Evolutionary conservation across 768 basidiomycete species (phyloP).

Genomic region (Sutorius australiensis): DNA sequence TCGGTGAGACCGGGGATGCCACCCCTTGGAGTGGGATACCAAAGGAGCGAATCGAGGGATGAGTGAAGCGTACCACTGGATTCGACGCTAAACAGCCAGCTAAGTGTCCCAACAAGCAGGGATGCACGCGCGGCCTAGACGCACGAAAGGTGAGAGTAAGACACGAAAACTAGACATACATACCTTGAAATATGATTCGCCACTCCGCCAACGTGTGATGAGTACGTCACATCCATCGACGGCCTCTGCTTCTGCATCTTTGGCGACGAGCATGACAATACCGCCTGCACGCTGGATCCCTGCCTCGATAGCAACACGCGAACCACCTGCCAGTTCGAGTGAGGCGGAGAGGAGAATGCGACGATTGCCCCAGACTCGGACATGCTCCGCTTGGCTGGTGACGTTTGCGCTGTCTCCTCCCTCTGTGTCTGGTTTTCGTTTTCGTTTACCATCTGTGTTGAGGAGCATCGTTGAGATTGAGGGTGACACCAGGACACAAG

Average conservation of each 20-base stretch:
- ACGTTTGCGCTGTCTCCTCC: constrained; percentile 6
- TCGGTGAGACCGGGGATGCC: constrained; percentile 55
- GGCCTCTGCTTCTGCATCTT: constrained; percentile 32
- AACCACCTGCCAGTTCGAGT: constrained; percentile 48
- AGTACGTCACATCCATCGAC: constrained; percentile 63
- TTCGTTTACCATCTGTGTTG: constrained; percentile 19
- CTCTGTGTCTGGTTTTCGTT: constrained; percentile 23
- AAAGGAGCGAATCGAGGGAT: constrained; percentile 73
- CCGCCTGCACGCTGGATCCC: constrained; percentile 65
- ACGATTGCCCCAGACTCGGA: constrained; percentile 56
- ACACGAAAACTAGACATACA: constrained; percentile 36
- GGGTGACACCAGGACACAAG: constrained; percentile 28
- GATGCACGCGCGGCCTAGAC: constrained; percentile 50
- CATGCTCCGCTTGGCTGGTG: constrained; percentile 26
- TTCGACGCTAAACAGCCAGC: constrained; percentile 82
- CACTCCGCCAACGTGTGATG: constrained; percentile 67
- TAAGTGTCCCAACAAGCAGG: constrained; percentile 62
- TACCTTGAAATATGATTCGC: constrained; percentile 68
- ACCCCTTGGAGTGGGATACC: constrained; percentile 73
- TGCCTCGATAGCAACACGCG: constrained; percentile 52
- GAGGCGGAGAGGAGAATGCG: constrained; percentile 59
- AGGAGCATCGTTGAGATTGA: constrained; percentile 15
- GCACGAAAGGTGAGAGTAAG: neutral
- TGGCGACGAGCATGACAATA: constrained; percentile 48
- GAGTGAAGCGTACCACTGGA: constrained; percentile 54